Percentiles rank a stretch among this genome's conserved stretches.
Conservation (phyloP, 345 rosid genomes). For the Iberis pinnata region DNA sequence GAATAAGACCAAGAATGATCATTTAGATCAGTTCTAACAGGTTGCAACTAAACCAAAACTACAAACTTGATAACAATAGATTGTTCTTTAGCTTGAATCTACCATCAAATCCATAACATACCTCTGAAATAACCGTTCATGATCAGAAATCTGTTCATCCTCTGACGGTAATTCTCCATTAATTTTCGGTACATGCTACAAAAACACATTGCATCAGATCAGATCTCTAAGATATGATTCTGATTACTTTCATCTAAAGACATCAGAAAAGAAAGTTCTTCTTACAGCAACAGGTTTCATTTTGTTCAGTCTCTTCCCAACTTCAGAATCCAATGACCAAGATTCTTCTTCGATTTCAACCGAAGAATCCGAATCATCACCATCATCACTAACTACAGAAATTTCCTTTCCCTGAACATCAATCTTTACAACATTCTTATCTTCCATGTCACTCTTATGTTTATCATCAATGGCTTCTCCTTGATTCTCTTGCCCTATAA, state of each 20-base stretch:
- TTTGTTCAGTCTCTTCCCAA: conserved; percentile 60
- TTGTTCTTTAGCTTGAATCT: background rate
- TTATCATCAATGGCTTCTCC: background rate
- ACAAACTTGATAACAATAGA: background rate
- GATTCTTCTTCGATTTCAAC: conserved; percentile 52
- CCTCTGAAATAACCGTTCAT: conserved; percentile 33
- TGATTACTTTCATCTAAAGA: background rate
- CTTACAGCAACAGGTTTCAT: conserved; percentile 69
- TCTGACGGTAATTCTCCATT: conserved; percentile 35
- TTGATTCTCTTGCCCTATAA: background rate
- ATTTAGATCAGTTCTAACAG: background rate
- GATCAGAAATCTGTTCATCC: conserved; percentile 35
- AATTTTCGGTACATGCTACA: conserved; percentile 36
- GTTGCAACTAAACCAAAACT: background rate
- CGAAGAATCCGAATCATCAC: conserved; percentile 34
- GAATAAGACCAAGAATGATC: too few relatives aligned
- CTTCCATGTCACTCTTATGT: conserved; percentile 25
- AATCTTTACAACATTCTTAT: conserved; percentile 9
- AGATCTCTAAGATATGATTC: background rate
- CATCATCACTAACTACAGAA: conserved; percentile 36
- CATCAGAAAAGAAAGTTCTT: conserved; percentile 23
- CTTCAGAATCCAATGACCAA: conserved; percentile 32
- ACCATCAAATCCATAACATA: background rate
- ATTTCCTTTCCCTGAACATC: background rate
- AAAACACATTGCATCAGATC: conserved; percentile 2